Conservation (phyloP, 1,284 basidiomycete genomes). For the Tremellales sp. region DNA sequence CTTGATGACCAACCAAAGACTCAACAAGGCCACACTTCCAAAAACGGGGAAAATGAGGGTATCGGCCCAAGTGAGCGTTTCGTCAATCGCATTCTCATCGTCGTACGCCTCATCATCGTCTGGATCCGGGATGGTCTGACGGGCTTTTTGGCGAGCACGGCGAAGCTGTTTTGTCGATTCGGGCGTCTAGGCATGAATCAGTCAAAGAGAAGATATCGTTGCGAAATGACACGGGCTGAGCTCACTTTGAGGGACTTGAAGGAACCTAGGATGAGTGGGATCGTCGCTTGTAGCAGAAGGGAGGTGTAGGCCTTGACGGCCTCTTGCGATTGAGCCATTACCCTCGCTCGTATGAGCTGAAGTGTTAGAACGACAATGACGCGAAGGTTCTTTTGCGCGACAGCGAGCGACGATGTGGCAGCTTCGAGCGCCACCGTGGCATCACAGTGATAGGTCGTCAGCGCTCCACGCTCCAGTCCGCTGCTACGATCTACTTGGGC, state of each 20-base stretch:
- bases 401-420: no score
- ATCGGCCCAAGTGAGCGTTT: conserved; percentile 42
- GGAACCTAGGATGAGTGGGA: conserved; percentile 45
- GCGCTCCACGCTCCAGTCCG: no score
- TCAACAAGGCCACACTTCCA: conserved; percentile 39
- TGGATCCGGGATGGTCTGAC: conserved; percentile 7
- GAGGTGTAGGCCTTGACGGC: conserved; percentile 25
- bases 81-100: conserved; percentile 36
- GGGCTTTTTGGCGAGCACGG: conserved; percentile 9
- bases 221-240: conserved; percentile 8
- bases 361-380: no score
- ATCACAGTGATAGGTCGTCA: no score
- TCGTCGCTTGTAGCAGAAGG: conserved; percentile 40
- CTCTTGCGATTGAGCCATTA: not conserved
- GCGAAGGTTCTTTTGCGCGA: no score
- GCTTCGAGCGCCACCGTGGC: no score
- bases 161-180: conserved; percentile 20
- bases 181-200: conserved; percentile 25
- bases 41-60: conserved; percentile 43
- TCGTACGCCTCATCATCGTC: conserved; percentile 36
- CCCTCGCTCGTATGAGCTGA: no score
- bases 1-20: conserved; percentile 45
- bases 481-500: no score
- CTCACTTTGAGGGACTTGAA: conserved; percentile 46
- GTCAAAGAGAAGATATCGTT: conserved; percentile 5